Base-by-base conservation (phyloP, 139 green algal species). In the Pseudopediastrum boryanum region DNA sequence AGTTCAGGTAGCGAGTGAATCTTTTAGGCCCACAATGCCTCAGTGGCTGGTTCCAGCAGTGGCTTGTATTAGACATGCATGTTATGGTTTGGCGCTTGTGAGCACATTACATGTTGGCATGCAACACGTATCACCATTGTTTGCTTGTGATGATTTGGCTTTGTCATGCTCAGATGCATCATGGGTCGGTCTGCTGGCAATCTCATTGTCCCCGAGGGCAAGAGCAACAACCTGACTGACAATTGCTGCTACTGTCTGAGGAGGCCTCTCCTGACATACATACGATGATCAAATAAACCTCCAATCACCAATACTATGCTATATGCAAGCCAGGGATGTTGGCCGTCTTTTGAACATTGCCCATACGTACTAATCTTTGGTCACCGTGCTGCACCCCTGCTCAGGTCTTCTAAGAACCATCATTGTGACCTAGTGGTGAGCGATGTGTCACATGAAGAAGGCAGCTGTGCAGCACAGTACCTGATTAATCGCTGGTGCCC, bases 401-500 rank as follows among this genome's bases (percentile, higher is more conserved):
- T 31, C 46, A 19, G 75, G 62, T 36, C 4, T 7, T 12, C 41
- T 42, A 31, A 50, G 63, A 31, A 10, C 63, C 33, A 10, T 10
- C 36, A 35, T 10, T 43, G 16, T 25, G 31, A 42, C 39, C 12
- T 39, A 31, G 41, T 6, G 13, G 41, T 8, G 33, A 36, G 35
- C 51, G 66, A 44, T 0, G 51, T 63, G 16, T 36, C 54, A 29
- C 54, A 59, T 31, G 71, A 42, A 6, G 46, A 56, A 56, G 71
- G 36, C 3, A 36, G n/a, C 4, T 50, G 68, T 1, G 51, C 56
- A 21, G 6, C 12, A 41, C n/a, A 64, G 63, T 66, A 81, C 63
- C 75, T 81, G 63, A 46, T 75, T n/a, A 38, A 72, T 31, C 64
- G 75, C 48, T 81, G 75, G 75, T 73, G 74, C 41, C 75, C 75